Conservation (phyloP, 441 rosid genomes). For the Macaranga tanarius region DNA sequence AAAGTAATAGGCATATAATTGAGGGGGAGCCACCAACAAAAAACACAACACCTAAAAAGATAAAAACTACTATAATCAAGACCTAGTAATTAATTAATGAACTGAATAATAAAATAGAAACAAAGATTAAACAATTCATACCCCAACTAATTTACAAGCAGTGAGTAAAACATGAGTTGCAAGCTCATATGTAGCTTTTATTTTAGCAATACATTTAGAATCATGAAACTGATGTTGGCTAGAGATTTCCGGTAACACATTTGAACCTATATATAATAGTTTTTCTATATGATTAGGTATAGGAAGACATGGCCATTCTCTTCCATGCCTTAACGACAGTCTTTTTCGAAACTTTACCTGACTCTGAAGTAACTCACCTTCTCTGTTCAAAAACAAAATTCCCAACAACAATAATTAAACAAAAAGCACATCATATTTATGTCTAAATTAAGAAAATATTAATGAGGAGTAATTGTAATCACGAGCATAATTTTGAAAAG, state of each 20-base stretch:
- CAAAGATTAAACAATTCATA: conserved; percentile 32
- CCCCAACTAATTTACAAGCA: conserved; percentile 86
- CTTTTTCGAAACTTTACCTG: conserved; percentile 42
- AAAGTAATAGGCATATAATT: too few relatives aligned
- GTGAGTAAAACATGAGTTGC: conserved; percentile 75
- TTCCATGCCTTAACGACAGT: conserved; percentile 74
- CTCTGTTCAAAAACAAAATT: conserved; percentile 30
- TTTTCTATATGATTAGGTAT: conserved; percentile 76
- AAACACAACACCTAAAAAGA: too few relatives aligned
- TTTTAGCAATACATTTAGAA: conserved; percentile 58
- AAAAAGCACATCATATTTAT: too few relatives aligned
- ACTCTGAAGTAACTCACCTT: conserved; percentile 53
- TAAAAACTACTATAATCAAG: too few relatives aligned
- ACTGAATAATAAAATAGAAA: too few relatives aligned
- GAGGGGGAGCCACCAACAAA: too few relatives aligned
- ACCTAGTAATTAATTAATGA: too few relatives aligned
- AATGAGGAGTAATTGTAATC: too few relatives aligned
- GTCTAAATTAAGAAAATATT: too few relatives aligned
- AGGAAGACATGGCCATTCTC: conserved; percentile 71
- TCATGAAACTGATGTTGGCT: conserved; percentile 69
- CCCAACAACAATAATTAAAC: neutral
- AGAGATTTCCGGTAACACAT: conserved; percentile 60
- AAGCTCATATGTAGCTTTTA: conserved; percentile 88
- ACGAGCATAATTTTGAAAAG: too few relatives aligned
- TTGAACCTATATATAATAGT: conserved; percentile 70